Percentiles rank a stretch among this genome's conserved stretches.
phyloP scores from a whole-genome alignment of 345 rosid genomes.

The Heritiera littoralis region DNA sequence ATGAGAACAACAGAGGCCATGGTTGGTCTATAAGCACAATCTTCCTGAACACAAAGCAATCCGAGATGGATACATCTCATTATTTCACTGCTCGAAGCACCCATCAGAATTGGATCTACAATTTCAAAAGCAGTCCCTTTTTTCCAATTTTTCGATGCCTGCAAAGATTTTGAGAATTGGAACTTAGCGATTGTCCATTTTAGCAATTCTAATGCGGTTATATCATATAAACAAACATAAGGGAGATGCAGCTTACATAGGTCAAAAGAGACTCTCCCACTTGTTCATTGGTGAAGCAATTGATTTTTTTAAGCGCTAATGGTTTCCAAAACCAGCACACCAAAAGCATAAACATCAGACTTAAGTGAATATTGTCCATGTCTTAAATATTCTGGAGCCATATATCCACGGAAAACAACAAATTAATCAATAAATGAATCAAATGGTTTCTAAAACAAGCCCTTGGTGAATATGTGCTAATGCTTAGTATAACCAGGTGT shows the following conservation, averaged over 20 bases:
- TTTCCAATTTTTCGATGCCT: conserved; percentile 66
- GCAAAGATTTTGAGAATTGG: not conserved
- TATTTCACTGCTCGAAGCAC: conserved; percentile 36
- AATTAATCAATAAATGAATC: not conserved
- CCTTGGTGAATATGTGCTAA: not conserved
- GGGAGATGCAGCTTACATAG: conserved; percentile 41
- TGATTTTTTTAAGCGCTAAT: conserved; percentile 42
- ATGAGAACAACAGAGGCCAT: too few relatives aligned
- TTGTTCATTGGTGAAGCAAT: not conserved
- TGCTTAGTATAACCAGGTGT: not conserved
- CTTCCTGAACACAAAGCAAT: conserved; percentile 42
- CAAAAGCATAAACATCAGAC: conserved; percentile 60
- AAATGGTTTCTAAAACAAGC: not conserved
- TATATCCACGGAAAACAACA: conserved; percentile 40
- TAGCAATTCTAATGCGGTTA: not conserved
- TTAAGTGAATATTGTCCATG: conserved; percentile 50
- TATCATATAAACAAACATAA: not conserved
- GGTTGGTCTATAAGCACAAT: too few relatives aligned
- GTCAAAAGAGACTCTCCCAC: conserved; percentile 10
- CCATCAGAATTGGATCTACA: conserved; percentile 36
- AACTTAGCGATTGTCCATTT: not conserved
- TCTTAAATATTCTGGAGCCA: conserved; percentile 58
- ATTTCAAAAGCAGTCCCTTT: conserved; percentile 34
- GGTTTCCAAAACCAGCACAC: conserved; percentile 54
- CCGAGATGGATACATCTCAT: conserved; percentile 55